Evolutionary conservation across 2,329 filamentous ascomycete genomes (phyloP).

Genomic region (Aspergillus phoenicis): DNA sequence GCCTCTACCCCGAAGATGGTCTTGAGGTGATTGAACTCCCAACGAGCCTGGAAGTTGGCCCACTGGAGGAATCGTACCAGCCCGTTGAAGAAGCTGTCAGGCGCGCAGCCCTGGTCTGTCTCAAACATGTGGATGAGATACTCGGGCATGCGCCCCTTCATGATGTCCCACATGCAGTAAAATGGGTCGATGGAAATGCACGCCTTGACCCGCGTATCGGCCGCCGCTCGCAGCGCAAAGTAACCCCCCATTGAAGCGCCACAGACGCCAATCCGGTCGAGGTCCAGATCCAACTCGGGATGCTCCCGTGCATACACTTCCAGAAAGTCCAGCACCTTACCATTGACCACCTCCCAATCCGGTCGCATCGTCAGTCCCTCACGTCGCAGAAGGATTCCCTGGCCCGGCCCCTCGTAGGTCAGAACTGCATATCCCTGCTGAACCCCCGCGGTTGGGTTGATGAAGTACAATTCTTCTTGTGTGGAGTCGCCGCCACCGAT

Average conservation of each 20-base stretch:
- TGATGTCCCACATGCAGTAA: slow-evolving; percentile 13
- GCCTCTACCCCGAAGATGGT: slow-evolving; percentile 5
- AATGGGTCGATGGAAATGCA: slow-evolving; percentile 13
- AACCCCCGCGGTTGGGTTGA: slow-evolving; percentile 27
- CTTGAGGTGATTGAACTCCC: slow-evolving; percentile 7
- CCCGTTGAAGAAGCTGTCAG: slow-evolving; percentile 5
- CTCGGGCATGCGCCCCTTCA: slow-evolving; percentile 1
- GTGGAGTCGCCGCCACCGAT: slow-evolving; percentile 41
- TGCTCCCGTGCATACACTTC: not conserved
- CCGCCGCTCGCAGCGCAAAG: slow-evolving; percentile 6
- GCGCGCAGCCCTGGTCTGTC: not conserved
- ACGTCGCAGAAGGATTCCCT: slow-evolving; percentile 42
- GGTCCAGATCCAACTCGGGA: slow-evolving; percentile 3
- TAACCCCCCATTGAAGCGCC: slow-evolving; percentile 8
- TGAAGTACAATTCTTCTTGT: slow-evolving; percentile 48
- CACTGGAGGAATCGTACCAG: not conserved
- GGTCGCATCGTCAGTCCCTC: slow-evolving; percentile 36
- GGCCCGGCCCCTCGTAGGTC: slow-evolving; percentile 52
- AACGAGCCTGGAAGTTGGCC: slow-evolving; percentile 1
- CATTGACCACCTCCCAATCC: slow-evolving; percentile 44
- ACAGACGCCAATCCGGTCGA: not conserved
- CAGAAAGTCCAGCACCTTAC: slow-evolving; percentile 33
- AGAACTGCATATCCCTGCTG: slow-evolving; percentile 48
- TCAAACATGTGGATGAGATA: not conserved
- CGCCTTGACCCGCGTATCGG: slow-evolving; percentile 5